Percentiles rank a stretch among this genome's conserved stretches.
These are phyloP conservation scores for Lodderomyces jiufengensis DNA, from an alignment of 1,139 yeast genomes.

Conservation along the genomic window DNA sequence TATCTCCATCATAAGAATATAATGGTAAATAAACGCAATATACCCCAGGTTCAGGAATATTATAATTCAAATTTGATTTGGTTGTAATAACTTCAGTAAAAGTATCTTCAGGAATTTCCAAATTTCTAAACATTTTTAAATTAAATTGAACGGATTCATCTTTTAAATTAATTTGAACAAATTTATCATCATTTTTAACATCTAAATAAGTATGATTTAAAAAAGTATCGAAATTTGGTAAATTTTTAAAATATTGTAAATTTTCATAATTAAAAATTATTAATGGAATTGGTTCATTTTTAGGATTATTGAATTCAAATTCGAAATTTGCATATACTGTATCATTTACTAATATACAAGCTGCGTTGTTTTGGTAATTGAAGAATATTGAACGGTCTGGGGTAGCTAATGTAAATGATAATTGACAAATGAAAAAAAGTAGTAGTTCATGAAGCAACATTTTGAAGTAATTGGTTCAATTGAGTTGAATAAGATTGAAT, in stretches of 20 bases:
- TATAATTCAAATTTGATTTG: slow-evolving; percentile 7
- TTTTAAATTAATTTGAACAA: slow-evolving; percentile 1
- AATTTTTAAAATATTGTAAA: slow-evolving; percentile 10
- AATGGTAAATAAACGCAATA: slow-evolving; percentile 16
- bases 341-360: slow-evolving; percentile 12
- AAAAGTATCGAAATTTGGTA: slow-evolving; percentile 15
- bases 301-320: slow-evolving; percentile 7
- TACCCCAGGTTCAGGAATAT: slow-evolving; percentile 9
- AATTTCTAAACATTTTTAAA: slow-evolving; percentile 7
- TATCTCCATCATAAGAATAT: slow-evolving; percentile 8
- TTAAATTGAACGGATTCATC: slow-evolving; percentile 2
- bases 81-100: slow-evolving; percentile 6
- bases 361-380: slow-evolving; percentile 12
- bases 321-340: slow-evolving; percentile 8
- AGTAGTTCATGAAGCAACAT: not conserved
- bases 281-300: slow-evolving; percentile 12
- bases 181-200: slow-evolving; percentile 4
- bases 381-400: slow-evolving; percentile 11
- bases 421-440: slow-evolving; percentile 5
- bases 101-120: slow-evolving; percentile 7
- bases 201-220: slow-evolving; percentile 13
- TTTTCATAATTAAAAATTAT: slow-evolving; percentile 12
- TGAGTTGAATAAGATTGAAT: not conserved
- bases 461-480: not conserved
- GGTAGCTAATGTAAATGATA: slow-evolving; percentile 8